These are phyloP conservation scores for Pseudogymnoascus sp. DNA, from an alignment of 2,329 filamentous ascomycete species.

Conservation along the genomic window DNA sequence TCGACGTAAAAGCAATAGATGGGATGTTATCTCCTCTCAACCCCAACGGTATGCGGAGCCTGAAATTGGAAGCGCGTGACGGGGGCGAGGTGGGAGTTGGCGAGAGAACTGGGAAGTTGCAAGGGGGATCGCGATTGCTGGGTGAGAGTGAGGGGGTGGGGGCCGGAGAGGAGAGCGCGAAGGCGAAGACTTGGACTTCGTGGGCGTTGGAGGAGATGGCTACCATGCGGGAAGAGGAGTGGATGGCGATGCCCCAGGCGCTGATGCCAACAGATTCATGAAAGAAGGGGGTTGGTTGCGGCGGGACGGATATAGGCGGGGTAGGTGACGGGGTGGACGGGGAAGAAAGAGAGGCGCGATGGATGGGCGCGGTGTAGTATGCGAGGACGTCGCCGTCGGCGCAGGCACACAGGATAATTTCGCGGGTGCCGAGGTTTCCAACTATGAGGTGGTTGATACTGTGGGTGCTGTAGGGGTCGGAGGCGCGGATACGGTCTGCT, in stretches of 20 bases:
- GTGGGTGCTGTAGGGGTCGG: slow-evolving; percentile 45
- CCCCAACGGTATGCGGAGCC: not conserved
- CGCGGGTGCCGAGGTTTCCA: slow-evolving; percentile 59
- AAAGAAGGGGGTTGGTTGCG: slow-evolving; percentile 46
- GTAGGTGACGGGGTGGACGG: not conserved
- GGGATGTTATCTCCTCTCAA: slow-evolving; percentile 23
- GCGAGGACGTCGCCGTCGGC: slow-evolving; percentile 70
- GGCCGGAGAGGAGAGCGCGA: slow-evolving; percentile 25
- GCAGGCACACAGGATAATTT: slow-evolving; percentile 58
- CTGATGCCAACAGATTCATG: slow-evolving; percentile 66
- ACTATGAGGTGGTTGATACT: slow-evolving; percentile 61
- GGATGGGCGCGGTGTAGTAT: slow-evolving; percentile 47
- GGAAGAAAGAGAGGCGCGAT: not conserved
- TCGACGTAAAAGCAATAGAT: slow-evolving; percentile 21
- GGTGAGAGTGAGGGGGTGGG: not conserved
- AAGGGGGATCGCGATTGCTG: not conserved
- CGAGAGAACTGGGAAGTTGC: not conserved
- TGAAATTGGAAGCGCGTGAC: not conserved
- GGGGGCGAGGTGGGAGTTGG: not conserved
- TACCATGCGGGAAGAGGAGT: slow-evolving; percentile 72
- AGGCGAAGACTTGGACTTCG: slow-evolving; percentile 46
- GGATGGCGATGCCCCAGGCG: slow-evolving; percentile 84
- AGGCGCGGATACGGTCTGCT: slow-evolving; percentile 40
- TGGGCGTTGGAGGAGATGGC: slow-evolving; percentile 73
- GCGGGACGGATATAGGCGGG: not conserved